Percentiles rank a stretch among this genome's conserved stretches.
Conservation (phyloP, 345 rosid genomes). For the Moricandia moricandioides region DNA sequence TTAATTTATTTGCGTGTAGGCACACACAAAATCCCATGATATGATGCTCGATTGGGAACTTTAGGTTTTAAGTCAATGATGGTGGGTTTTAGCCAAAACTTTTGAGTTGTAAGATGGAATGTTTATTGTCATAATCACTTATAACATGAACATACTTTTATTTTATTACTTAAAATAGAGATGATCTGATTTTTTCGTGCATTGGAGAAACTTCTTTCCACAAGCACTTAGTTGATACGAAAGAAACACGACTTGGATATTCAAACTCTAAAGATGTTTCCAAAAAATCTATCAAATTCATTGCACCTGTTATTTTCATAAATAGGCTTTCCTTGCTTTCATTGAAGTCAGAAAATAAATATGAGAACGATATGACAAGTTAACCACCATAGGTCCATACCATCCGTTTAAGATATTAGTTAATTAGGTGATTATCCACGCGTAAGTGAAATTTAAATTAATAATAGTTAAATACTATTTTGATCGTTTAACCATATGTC, state of each 20-base stretch:
- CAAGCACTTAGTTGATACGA: constrained; percentile 26
- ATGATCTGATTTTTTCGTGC: constrained; percentile 23
- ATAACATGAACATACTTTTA: background rate
- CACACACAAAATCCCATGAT: constrained; percentile 19
- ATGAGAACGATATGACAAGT: background rate
- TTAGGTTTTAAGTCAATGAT: constrained; percentile 19
- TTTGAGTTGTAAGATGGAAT: constrained; percentile 8
- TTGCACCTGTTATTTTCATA: constrained; percentile 37
- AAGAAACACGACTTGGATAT: constrained; percentile 32
- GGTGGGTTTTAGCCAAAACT: constrained; percentile 29
- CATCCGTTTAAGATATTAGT: background rate
- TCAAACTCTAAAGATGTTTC: constrained; percentile 7
- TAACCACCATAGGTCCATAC: too few species aligned
- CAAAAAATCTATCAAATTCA: constrained; percentile 10
- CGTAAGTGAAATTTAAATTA: too few species aligned
- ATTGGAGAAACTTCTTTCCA: constrained; percentile 26
- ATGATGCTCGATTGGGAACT: constrained; percentile 12
- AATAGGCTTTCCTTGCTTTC: constrained; percentile 16
- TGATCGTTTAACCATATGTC: too few species aligned
- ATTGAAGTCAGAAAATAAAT: background rate
- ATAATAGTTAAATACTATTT: too few species aligned
- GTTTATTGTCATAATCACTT: constrained; percentile 21
- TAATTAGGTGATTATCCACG: too few species aligned
- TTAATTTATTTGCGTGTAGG: constrained; percentile 31
- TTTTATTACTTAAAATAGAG: constrained; percentile 4